Base-by-base conservation (phyloP, 352 stramenopile genomes). In the Thraustochytrium sp. region DNA sequence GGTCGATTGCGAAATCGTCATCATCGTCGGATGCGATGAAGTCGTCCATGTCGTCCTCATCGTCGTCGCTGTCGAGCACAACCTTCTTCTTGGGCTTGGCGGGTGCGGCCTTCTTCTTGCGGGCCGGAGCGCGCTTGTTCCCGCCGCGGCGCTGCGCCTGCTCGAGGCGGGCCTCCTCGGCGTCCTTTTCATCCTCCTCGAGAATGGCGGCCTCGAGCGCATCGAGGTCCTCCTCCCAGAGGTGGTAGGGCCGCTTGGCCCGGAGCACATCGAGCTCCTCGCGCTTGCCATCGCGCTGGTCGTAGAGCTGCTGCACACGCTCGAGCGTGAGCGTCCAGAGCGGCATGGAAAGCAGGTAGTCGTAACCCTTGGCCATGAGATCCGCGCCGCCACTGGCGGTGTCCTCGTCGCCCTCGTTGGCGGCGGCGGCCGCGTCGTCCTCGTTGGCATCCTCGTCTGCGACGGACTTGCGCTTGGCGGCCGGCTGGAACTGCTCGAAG, bases 301-400 rank as follows among this genome's bases (percentile, higher is more conserved):
- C 90, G 78, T 94, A 89, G 53, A 99, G 88, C 55, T 96, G 90
- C 54, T 97, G 90, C 2, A 94, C 91, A 77, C 95, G 93, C 87
- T 99, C 96, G 64, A 95, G 93, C 2, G 96, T 99, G 65, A 99
- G 95, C 84, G 90, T 97, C 94, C 98, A 97, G 76, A 99, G 92
- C 83, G 97, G 97, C 90, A 98, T 99, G 77, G 94, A 97, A 36
- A 99, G 91, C 59, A 99, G 89, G 86, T 99, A 99, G 86, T 99
- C 96, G 75, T 97, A 99, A 5, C 97, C 92, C 82, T 92, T 92
- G 0, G 90, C 89, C 18, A 96, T 85, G 46, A 48, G 21, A 16
- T 87, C 76, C 2, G 31, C 38, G 36, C 48, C 29, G 3, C 42
- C 29, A 3, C 8, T 13, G 21, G 62, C 23, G 3, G 55, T 44